Base-by-base conservation (phyloP, 2,329 filamentous ascomycete genomes). In the Pyrenochaeta sp. region DNA sequence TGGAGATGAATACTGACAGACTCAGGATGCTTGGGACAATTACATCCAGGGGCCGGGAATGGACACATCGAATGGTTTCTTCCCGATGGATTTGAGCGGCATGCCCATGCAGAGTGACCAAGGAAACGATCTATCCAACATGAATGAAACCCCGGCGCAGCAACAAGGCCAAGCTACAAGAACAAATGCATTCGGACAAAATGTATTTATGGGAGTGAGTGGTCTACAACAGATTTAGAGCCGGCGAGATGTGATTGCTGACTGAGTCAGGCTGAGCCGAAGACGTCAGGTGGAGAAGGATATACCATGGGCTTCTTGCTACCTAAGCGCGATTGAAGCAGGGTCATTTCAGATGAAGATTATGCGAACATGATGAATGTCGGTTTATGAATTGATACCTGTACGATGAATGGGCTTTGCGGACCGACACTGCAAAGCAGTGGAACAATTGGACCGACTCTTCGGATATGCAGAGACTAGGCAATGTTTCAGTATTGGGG, bases 1-100 rank as follows among this genome's bases (percentile, higher is more conserved):
- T 7, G 29, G 7, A 17, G 15, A n/a, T 10, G 21, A 4, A 17
- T 48, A 49, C 50, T 61, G 39, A 59, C 38, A 17, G 9, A 3
- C 3, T 3, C 20, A 67, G 64, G 81, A 86, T 50, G 83, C 84
- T 19, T 88, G 84, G 84, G 85, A 88, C 61, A 82, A 78, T 6
- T 88, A 87, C 56, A 82, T 88, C 34, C 84, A 87, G 64, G 83
- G 81, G 38, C 76, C 81, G 5, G 76, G 58, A 24, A 64, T 75
- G 44, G 74, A 77, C 35, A 58, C 69, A 2, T 61, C 60, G 8
- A 68, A 67, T 43, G 67, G 67, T 14, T 74, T 76, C 61, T 77
- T 75, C 59, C 73, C 74, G 0, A 74, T 75, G 72, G 74, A 75
- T 54, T 15, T 68, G 14, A 55, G 59, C 26, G 55, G 51, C 28